Evolutionary conservation across 2,329 filamentous ascomycete species (phyloP).

Genomic region (Talaromyces sp.): DNA sequence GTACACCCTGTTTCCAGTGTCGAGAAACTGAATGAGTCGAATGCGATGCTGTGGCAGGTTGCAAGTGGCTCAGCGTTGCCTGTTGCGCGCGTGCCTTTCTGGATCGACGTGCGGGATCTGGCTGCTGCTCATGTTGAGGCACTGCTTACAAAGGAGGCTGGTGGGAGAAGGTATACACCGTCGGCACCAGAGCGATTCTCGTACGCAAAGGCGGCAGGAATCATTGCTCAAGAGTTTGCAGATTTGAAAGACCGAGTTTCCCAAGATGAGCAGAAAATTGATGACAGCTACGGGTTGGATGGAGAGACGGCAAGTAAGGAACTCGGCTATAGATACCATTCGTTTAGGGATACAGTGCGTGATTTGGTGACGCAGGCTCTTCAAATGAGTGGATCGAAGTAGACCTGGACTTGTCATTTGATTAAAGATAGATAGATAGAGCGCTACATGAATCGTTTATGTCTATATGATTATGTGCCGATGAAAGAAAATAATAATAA

Average conservation of each 20-base stretch:
- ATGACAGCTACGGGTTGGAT: conserved; percentile 8
- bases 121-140: conserved; percentile 44
- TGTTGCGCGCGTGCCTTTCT: conserved; percentile 22
- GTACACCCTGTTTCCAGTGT: conserved; percentile 32
- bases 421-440: neutral
- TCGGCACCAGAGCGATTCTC: conserved; percentile 43
- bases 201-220: conserved; percentile 40
- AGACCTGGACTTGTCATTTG: neutral
- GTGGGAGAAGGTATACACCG: conserved; percentile 32
- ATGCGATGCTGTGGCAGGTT: conserved; percentile 38
- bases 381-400: neutral
- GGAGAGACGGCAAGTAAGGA: conserved; percentile 3
- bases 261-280: conserved; percentile 21
- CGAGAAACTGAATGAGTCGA: conserved; percentile 39
- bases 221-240: conserved; percentile 39
- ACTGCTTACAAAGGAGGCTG: conserved; percentile 29
- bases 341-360: conserved; percentile 16
- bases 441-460: neutral
- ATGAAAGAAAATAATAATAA: too few species aligned
- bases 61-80: conserved; percentile 34
- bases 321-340: conserved; percentile 22
- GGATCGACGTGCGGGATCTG: conserved; percentile 47
- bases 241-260: conserved; percentile 22
- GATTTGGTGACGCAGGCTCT: conserved; percentile 17
- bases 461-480: too few species aligned